Percentiles rank a stretch among this genome's conserved stretches.
Evolutionary conservation across 306 rosid genomes (phyloP).

Genomic region (Carpinus viminea): DNA sequence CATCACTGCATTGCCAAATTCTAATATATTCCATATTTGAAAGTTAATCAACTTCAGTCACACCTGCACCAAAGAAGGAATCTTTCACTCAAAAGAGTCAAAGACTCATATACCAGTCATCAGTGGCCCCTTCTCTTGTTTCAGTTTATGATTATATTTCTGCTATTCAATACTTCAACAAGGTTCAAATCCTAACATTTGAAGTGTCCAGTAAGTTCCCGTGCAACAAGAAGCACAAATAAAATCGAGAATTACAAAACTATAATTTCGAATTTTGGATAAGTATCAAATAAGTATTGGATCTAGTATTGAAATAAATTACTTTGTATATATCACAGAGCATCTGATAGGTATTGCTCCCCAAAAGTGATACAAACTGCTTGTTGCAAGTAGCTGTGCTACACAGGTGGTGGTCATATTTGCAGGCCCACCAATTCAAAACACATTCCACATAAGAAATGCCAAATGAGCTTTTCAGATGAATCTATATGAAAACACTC

Average conservation of each 20-base stretch:
- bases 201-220: neutral
- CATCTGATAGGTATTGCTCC: neutral
- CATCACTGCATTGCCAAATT: neutral
- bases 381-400: neutral
- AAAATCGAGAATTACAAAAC: neutral
- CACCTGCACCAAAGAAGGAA: slow-evolving; percentile 2
- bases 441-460: neutral
- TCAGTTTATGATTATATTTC: neutral
- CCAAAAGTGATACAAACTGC: neutral
- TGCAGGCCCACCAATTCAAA: neutral
- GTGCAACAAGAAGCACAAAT: neutral
- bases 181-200: neutral
- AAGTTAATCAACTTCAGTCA: neutral
- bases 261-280: neutral
- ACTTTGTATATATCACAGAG: neutral
- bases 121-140: neutral
- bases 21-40: neutral
- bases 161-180: neutral
- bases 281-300: neutral
- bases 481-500: neutral
- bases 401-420: neutral
- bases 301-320: neutral
- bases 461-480: neutral
- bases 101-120: neutral
- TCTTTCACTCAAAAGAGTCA: neutral